Percentiles rank a stretch among this genome's conserved stretches.
Evolutionary conservation across 176 grass and related monocot genomes (phyloP).

Genomic region (Alopecurus myosuroides): DNA sequence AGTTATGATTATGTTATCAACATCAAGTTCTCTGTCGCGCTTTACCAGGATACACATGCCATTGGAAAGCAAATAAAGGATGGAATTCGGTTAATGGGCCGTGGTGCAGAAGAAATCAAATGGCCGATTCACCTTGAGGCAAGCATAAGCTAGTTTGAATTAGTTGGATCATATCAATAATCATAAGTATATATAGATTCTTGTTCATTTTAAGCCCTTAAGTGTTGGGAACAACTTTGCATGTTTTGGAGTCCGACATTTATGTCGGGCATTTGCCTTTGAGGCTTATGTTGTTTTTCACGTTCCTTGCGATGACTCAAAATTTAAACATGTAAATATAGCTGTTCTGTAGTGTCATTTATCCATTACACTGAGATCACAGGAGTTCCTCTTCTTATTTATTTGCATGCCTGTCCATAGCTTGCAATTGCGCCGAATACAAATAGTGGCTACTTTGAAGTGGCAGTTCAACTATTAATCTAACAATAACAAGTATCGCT

Average conservation of each 20-base stretch:
- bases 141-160: background rate
- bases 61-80: slow-evolving; percentile 98
- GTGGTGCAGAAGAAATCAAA: slow-evolving; percentile 93
- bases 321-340: background rate
- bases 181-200: slow-evolving; percentile 9
- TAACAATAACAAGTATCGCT: background rate
- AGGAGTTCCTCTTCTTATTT: background rate
- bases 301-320: background rate
- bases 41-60: slow-evolving; percentile 63
- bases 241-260: background rate
- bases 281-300: background rate
- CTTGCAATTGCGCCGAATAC: background rate
- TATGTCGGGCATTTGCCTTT: background rate
- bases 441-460: background rate
- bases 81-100: slow-evolving; percentile 92
- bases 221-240: background rate
- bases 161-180: background rate
- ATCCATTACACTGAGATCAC: background rate
- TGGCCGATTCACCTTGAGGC: slow-evolving; percentile 96
- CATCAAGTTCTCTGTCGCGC: slow-evolving; percentile 6
- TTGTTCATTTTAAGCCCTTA: slow-evolving; percentile 5
- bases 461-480: background rate
- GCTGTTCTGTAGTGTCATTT: background rate
- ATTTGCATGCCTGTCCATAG: background rate
- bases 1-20: slow-evolving; percentile 1